phyloP scores from a whole-genome alignment of 176 grass and related monocot species.

The Alloteropsis semialata region DNA sequence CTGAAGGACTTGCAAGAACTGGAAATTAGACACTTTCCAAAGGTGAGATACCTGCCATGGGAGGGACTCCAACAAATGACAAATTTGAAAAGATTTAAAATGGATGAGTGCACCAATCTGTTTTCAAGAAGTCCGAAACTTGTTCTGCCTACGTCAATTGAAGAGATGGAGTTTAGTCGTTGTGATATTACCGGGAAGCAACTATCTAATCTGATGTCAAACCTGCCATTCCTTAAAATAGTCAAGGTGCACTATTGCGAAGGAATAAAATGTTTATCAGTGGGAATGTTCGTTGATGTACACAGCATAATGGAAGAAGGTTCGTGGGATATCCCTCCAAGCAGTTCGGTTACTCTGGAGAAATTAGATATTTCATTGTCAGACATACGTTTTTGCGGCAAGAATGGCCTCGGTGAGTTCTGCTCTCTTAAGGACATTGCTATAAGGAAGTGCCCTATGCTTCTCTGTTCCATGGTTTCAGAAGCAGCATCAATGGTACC shows the following conservation, averaged over 20 bases:
- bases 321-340: too few relatives aligned
- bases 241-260: too few relatives aligned
- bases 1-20: conserved; percentile 4
- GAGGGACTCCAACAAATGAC: background rate
- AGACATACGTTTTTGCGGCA: background rate
- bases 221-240: too few relatives aligned
- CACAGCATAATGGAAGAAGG: too few relatives aligned
- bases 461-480: too few relatives aligned
- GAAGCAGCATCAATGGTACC: too few relatives aligned
- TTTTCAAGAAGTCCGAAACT: background rate
- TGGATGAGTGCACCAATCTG: background rate
- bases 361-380: background rate
- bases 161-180: background rate
- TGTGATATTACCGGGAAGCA: conserved; percentile 6
- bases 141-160: background rate
- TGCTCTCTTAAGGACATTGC: too few relatives aligned
- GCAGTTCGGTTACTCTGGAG: too few relatives aligned
- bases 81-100: background rate
- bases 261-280: background rate
- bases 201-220: background rate
- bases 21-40: background rate
- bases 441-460: too few relatives aligned
- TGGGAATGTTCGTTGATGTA: too few relatives aligned
- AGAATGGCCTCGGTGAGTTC: too few relatives aligned
- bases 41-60: background rate